These are phyloP conservation scores for Cordyceps militaris DNA, from an alignment of 2,329 filamentous ascomycete species.

Conservation along the genomic window DNA sequence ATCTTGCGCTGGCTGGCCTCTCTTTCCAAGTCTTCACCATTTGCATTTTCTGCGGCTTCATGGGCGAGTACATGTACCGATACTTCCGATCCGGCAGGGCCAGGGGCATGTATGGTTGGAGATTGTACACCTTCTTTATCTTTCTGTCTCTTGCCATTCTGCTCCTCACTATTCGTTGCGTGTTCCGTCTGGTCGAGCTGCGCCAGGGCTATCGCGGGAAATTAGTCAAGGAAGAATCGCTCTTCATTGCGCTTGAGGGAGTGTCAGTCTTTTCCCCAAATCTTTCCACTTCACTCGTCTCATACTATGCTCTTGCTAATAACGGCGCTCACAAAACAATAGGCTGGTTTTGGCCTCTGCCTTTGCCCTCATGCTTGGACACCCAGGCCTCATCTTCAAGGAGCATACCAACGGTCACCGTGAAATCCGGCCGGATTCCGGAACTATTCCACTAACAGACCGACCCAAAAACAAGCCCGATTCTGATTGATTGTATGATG, in stretches of 20 bases:
- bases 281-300: not conserved
- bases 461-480: not conserved
- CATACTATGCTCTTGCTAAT: not conserved
- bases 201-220: slow-evolving; percentile 52
- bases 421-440: not conserved
- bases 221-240: slow-evolving; percentile 44
- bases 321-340: not conserved
- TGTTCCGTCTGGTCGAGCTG: slow-evolving; percentile 60
- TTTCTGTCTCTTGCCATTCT: slow-evolving; percentile 48
- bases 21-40: slow-evolving; percentile 42
- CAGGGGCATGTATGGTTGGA: slow-evolving; percentile 20
- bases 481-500: not conserved
- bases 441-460: not conserved
- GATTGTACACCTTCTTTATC: slow-evolving; percentile 38
- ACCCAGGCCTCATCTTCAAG: not conserved
- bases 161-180: slow-evolving; percentile 54
- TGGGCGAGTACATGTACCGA: slow-evolving; percentile 33
- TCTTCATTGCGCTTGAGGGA: slow-evolving; percentile 17
- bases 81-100: slow-evolving; percentile 15
- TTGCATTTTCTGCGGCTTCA: slow-evolving; percentile 34
- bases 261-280: slow-evolving; percentile 7
- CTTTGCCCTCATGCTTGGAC: not conserved
- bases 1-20: slow-evolving; percentile 43
- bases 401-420: not conserved
- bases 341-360: not conserved